A percentile compares a stretch with the other conserved stretches of the same genome.
These are phyloP conservation scores for Mycena crocata DNA, from an alignment of 768 basidiomycete genomes.

Conservation along the genomic window DNA sequence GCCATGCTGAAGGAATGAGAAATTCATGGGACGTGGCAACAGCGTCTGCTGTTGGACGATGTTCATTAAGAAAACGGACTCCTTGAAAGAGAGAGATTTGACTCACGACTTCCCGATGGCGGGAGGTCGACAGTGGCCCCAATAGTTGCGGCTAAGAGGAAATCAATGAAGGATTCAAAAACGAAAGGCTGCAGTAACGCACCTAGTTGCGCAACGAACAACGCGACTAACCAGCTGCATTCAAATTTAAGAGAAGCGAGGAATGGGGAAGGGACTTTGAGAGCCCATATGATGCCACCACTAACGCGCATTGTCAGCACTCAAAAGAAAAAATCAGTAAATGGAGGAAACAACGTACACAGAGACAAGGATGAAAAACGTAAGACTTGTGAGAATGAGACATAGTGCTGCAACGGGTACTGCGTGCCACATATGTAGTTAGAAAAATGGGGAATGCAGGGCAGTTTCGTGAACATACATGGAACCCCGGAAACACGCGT, in stretches of 20 bases:
- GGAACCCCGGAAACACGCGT: conserved; percentile 14
- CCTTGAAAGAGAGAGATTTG: background rate
- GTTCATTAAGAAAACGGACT: background rate
- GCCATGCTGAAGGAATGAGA: conserved; percentile 30
- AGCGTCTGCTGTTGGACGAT: background rate
- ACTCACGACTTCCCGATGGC: conserved; percentile 14
- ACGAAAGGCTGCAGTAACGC: background rate
- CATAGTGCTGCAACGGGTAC: conserved; percentile 23
- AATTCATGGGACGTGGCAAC: conserved; percentile 20
- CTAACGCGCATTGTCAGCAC: conserved; percentile 9
- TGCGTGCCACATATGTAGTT: background rate
- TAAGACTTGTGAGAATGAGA: conserved; percentile 28
- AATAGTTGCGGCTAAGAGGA: conserved; percentile 21
- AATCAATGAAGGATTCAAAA: background rate
- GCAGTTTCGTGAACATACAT: background rate
- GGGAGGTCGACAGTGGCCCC: conserved; percentile 22
- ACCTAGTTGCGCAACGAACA: conserved; percentile 26
- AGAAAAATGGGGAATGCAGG: too few species aligned
- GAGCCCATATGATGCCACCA: conserved; percentile 16
- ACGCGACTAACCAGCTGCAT: conserved; percentile 14
- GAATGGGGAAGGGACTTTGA: conserved; percentile 25
- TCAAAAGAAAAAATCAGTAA: background rate
- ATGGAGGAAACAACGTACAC: conserved; percentile 1
- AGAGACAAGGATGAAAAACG: conserved; percentile 15
- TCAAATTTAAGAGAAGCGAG: conserved; percentile 29